These are phyloP conservation scores for Aspergillus tanneri DNA, from an alignment of 2,329 filamentous ascomycete species.

Conservation along the genomic window DNA sequence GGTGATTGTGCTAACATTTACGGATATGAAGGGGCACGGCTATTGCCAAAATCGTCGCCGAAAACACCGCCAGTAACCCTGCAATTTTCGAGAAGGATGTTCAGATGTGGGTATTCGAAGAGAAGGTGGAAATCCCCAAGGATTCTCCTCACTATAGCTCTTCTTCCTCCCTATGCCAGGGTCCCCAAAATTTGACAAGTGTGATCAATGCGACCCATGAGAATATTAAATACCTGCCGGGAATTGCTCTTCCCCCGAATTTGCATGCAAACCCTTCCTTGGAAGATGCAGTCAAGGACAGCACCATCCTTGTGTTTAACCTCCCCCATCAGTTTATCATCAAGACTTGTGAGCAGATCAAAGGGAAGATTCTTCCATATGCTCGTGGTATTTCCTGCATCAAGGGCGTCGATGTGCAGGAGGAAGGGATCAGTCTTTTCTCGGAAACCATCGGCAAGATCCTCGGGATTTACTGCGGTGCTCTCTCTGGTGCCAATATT, in stretches of 20 bases:
- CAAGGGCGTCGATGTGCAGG: slow-evolving; percentile 92
- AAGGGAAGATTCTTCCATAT: slow-evolving; percentile 85
- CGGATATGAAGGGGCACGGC: slow-evolving; percentile 89
- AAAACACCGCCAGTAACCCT: slow-evolving; percentile 77
- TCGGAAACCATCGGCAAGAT: slow-evolving; percentile 90
- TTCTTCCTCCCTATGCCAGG: slow-evolving; percentile 72
- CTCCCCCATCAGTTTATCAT: slow-evolving; percentile 88
- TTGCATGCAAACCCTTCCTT: slow-evolving; percentile 46
- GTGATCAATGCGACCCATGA: slow-evolving; percentile 92
- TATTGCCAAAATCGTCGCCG: slow-evolving; percentile 93
- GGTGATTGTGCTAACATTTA: slow-evolving; percentile 38
- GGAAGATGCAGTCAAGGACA: slow-evolving; percentile 72
- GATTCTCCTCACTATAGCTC: slow-evolving; percentile 71
- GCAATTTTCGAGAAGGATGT: slow-evolving; percentile 84
- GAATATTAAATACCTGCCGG: slow-evolving; percentile 97
- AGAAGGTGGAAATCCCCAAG: slow-evolving; percentile 73
- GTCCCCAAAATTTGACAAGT: slow-evolving; percentile 80
- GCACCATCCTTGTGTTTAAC: slow-evolving; percentile 93
- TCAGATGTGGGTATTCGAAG: slow-evolving; percentile 99
- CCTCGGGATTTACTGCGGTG: slow-evolving; percentile 93
- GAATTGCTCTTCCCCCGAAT: slow-evolving; percentile 78
- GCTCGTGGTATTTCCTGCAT: slow-evolving; percentile 95
- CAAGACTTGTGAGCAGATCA: slow-evolving; percentile 77
- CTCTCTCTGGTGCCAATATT: slow-evolving; percentile 93
- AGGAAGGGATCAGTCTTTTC: slow-evolving; percentile 83